Percentiles rank a stretch among this genome's conserved stretches.
Evolutionary conservation across 2,329 filamentous ascomycete species (phyloP).

Genomic region (Penicillium sp.): DNA sequence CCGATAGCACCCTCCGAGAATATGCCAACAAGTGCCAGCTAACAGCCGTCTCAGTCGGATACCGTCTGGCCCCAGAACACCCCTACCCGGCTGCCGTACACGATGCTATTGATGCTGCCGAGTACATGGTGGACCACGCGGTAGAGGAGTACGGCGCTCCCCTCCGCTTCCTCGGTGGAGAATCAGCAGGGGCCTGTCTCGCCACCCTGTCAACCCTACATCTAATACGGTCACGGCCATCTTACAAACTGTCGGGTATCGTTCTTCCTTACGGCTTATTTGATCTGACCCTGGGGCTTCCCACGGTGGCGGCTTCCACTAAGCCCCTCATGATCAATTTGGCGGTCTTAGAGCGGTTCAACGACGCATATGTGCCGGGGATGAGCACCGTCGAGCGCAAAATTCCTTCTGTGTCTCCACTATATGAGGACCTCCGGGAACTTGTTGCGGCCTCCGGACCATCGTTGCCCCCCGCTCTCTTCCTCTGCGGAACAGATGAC

Average conservation of each 20-base stretch:
- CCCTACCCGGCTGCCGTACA: conserved; percentile 51
- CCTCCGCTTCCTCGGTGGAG: neutral
- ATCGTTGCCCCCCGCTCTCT: conserved; percentile 34
- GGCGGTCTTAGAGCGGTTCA: neutral
- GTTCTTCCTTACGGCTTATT: neutral
- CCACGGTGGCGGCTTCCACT: neutral
- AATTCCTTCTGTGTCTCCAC: neutral
- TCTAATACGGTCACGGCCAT: neutral
- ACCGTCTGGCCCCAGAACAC: conserved; percentile 59
- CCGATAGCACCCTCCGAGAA: conserved; percentile 49
- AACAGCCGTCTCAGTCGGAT: conserved; percentile 56
- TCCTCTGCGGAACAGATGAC: conserved; percentile 56
- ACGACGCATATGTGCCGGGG: neutral
- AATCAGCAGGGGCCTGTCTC: neutral
- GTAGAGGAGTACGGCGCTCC: neutral
- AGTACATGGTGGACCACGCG: neutral
- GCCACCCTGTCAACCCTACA: neutral
- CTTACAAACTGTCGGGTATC: neutral
- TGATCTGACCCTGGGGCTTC: neutral
- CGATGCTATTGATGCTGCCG: neutral
- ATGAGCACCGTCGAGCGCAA: neutral
- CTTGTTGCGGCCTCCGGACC: neutral
- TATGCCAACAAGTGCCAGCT: conserved; percentile 51
- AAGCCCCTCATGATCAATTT: neutral
- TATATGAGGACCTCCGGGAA: neutral